Conservation (phyloP, 2,329 filamentous ascomycete genomes). For the Aspergillus sp. region DNA sequence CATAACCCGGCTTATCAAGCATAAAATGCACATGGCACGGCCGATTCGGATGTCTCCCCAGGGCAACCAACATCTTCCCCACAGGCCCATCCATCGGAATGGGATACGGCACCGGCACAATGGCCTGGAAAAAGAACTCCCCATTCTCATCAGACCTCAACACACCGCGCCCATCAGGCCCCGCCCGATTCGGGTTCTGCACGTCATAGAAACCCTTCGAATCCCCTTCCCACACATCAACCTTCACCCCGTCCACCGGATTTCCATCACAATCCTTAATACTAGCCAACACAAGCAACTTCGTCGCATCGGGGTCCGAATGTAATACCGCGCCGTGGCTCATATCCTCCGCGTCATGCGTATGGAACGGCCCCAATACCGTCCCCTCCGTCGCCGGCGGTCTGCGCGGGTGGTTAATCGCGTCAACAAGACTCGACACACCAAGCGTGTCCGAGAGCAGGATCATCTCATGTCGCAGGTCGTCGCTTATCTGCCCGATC, state of each 20-base stretch:
- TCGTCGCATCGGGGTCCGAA: conserved; percentile 18
- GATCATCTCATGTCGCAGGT: conserved; percentile 15
- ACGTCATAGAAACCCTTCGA: conserved; percentile 30
- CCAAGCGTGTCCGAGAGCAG: conserved; percentile 25
- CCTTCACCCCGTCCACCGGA: conserved; percentile 17
- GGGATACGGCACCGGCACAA: conserved; percentile 28
- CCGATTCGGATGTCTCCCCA: conserved; percentile 8
- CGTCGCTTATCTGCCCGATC: conserved; percentile 16
- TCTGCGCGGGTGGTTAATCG: conserved; percentile 23
- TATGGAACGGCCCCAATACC: conserved; percentile 31
- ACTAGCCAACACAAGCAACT: conserved; percentile 19
- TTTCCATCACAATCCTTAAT: conserved; percentile 25
- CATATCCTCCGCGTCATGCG: conserved; percentile 24
- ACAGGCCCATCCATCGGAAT: conserved; percentile 24
- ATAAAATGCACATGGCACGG: conserved; percentile 23
- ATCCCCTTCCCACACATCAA: conserved; percentile 30
- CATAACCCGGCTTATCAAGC: conserved; percentile 20
- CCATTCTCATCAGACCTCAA: conserved; percentile 23
- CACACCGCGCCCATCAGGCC: conserved; percentile 25
- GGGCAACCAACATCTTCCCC: conserved; percentile 1
- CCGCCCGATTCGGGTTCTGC: conserved; percentile 22
- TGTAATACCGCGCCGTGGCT: conserved; percentile 22
- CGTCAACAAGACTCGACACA: conserved; percentile 27
- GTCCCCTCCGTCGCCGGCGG: conserved; percentile 25
- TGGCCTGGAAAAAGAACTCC: conserved; percentile 24